Evolutionary conservation across 78 protist species (phyloP), one percentile per base, ranked within the genome.

Genomic region (Pigoraptor vietnamica): DNA sequence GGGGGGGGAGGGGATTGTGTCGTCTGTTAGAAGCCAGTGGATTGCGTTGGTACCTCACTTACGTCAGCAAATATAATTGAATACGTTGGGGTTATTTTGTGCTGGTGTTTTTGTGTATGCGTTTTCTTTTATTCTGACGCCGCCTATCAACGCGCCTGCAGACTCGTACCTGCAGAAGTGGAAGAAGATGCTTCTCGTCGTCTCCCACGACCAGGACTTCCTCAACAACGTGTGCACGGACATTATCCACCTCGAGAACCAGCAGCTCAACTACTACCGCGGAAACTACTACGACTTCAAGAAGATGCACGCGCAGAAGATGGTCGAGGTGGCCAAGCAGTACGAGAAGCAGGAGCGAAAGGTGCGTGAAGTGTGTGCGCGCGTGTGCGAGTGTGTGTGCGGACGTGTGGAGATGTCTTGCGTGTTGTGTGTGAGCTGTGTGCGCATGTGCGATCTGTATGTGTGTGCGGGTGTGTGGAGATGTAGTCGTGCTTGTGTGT

Each of bases 121-220:
- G n/a, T n/a, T n/a, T n/a, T n/a, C n/a, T n/a, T n/a, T n/a, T n/a
- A n/a, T n/a, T n/a, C n/a, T n/a, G n/a, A n/a, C n/a, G n/a, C n/a
- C n/a, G n/a, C n/a, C n/a, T n/a, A n/a, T n/a, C n/a, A n/a, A n/a
- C n/a, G n/a, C n/a, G n/a, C 84, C 29, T 81, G n/a, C n/a, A n/a
- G 98, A 95, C 37, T 56, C 92, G 34, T 97, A 95, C 81, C 94
- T 98, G 81, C 37, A 23, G n/a, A 33, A n/a, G 48, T 92, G 94
- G 95, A 94, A 94, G 87, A 93, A 93, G 90, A 93, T 98, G 21
- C 67, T 97, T 29, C 90, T 98, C 24, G 92, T 98, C 25, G 99
- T 98, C 36, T 93, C 97, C 25, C 99, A 98, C 97, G 97, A 95
- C 89, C 97, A 93, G 25, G 93, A 93, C 56, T 97, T 97, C 92